phyloP scores from a whole-genome alignment of 2,329 filamentous ascomycete species.

The Trichoderma guizhouense region DNA sequence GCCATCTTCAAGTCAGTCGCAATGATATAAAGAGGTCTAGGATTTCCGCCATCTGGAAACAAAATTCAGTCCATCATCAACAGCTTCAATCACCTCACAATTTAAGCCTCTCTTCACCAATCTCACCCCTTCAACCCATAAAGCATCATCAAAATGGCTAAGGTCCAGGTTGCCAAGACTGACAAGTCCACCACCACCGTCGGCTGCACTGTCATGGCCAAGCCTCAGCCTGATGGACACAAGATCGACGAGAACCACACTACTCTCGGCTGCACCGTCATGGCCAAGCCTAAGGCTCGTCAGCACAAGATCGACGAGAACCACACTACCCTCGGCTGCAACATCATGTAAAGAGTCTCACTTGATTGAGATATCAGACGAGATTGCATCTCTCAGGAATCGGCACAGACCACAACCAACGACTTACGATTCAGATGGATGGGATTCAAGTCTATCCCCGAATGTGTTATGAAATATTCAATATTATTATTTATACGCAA shows the following conservation, averaged over 20 bases:
- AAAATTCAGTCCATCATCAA: not conserved
- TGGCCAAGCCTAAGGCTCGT: not conserved
- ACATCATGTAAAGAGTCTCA: constrained; percentile 32
- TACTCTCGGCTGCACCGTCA: not conserved
- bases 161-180: not conserved
- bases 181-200: not conserved
- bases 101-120: not conserved
- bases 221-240: too few relatives aligned
- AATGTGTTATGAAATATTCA: not conserved
- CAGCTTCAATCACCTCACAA: not conserved
- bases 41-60: not conserved
- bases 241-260: not conserved
- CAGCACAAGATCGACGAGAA: not conserved
- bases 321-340: not conserved
- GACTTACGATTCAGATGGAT: not conserved
- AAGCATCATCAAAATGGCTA: not conserved
- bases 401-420: not conserved
- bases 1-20: not conserved
- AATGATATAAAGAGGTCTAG: not conserved
- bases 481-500: not conserved
- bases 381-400: not conserved
- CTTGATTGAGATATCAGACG: not conserved
- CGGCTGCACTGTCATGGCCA: constrained; percentile 1
- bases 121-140: not conserved
- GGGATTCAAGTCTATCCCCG: not conserved